phyloP scores from a whole-genome alignment of 2,329 filamentous ascomycete species.

The Sporothrix pseudoabietina region DNA sequence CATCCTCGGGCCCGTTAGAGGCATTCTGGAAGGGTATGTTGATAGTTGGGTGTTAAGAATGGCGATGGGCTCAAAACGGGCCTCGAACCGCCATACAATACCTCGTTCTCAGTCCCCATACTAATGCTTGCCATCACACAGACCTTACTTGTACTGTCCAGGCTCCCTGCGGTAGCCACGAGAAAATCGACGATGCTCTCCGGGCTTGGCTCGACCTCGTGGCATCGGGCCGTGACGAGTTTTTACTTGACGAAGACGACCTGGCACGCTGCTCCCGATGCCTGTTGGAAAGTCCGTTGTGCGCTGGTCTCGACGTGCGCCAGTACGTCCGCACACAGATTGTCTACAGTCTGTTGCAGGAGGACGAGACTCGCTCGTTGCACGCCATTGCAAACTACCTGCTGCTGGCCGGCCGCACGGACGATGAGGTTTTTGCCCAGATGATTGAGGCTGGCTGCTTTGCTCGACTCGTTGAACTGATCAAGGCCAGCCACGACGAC shows the following conservation, averaged over 20 bases:
- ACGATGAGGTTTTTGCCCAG: slow-evolving; percentile 77
- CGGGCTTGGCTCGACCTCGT: slow-evolving; percentile 82
- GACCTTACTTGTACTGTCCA: slow-evolving; percentile 54
- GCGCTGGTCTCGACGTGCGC: slow-evolving; percentile 61
- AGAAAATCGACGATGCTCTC: slow-evolving; percentile 77
- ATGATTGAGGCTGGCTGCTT: slow-evolving; percentile 90
- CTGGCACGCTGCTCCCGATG: slow-evolving; percentile 77
- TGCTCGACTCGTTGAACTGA: slow-evolving; percentile 76
- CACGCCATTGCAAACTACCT: slow-evolving; percentile 83
- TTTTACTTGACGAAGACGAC: slow-evolving; percentile 75
- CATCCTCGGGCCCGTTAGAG: background rate
- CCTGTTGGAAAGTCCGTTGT: slow-evolving; percentile 75
- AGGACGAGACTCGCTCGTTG: slow-evolving; percentile 79
- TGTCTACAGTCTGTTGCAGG: slow-evolving; percentile 85
- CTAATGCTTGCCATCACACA: slow-evolving; percentile 36
- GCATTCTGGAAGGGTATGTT: slow-evolving; percentile 22
- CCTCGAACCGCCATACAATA: background rate
- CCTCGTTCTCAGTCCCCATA: background rate
- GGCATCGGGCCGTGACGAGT: slow-evolving; percentile 73
- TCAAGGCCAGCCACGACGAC: slow-evolving; percentile 65
- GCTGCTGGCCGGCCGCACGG: slow-evolving; percentile 78
- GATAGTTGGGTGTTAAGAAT: background rate
- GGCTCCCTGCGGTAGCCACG: slow-evolving; percentile 54
- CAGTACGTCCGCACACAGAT: slow-evolving; percentile 93
- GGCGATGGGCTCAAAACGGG: background rate